These are phyloP conservation scores for Dryas integrifolia DNA, from an alignment of 331 rosid genomes.

Conservation along the genomic window DNA sequence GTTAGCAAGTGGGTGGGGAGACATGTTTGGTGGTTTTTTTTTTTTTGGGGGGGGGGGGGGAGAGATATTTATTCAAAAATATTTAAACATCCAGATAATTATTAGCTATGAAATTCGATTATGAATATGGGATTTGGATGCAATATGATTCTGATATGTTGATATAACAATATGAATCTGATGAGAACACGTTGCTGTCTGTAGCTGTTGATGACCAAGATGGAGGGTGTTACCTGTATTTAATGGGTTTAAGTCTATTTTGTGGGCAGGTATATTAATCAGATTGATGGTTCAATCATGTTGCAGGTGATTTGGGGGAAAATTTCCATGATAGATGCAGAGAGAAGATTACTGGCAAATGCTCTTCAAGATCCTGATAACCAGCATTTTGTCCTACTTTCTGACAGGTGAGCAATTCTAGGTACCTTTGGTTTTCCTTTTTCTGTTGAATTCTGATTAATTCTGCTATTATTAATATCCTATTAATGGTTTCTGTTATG, in stretches of 20 bases:
- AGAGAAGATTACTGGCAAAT: slow-evolving; percentile 76
- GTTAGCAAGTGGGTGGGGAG: neutral
- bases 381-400: slow-evolving; percentile 92
- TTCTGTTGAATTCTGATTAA: slow-evolving; percentile 20
- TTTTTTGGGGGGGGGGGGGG: neutral
- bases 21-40: neutral
- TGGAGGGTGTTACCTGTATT: too few relatives aligned
- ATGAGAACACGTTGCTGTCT: too few relatives aligned
- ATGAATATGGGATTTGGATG: too few relatives aligned
- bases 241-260: too few relatives aligned
- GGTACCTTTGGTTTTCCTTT: slow-evolving; percentile 25
- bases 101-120: too few relatives aligned
- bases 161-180: too few relatives aligned
- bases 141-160: too few relatives aligned
- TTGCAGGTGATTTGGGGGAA: slow-evolving; percentile 97
- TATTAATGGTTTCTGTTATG: slow-evolving; percentile 38
- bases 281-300: slow-evolving; percentile 22
- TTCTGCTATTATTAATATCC: slow-evolving; percentile 27
- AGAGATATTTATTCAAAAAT: neutral
- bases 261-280: slow-evolving; percentile 20
- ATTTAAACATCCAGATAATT: too few relatives aligned
- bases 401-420: slow-evolving; percentile 68
- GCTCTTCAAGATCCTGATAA: slow-evolving; percentile 90
- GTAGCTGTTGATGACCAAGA: too few relatives aligned
- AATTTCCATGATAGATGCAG: slow-evolving; percentile 99